Conservation (phyloP, 2,329 filamentous ascomycete species). For the Talaromyces sp. region DNA sequence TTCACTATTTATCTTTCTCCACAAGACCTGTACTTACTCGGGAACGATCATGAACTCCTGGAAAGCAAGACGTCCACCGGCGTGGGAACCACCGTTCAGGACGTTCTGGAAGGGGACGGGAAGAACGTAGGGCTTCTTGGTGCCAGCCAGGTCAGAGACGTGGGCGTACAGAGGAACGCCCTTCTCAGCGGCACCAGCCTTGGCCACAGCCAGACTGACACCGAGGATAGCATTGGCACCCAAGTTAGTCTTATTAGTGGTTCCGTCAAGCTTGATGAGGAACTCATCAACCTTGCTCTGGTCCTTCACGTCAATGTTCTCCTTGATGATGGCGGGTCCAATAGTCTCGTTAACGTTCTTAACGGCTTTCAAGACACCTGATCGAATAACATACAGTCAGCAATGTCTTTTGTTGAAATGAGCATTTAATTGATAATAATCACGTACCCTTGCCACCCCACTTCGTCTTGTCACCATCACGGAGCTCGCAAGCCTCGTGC, state of each 20-base stretch:
- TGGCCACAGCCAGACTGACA: constrained; percentile 78
- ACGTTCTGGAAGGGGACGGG: constrained; percentile 94
- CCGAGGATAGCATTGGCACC: constrained; percentile 87
- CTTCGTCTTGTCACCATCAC: constrained; percentile 81
- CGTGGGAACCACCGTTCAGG: constrained; percentile 91
- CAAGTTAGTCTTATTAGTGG: constrained; percentile 79
- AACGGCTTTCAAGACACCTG: constrained; percentile 72
- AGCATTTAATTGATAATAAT: neutral
- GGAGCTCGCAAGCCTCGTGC: constrained; percentile 87
- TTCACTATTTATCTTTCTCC: constrained; percentile 15
- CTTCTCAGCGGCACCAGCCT: constrained; percentile 87
- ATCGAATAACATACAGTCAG: neutral
- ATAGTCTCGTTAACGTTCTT: constrained; percentile 80
- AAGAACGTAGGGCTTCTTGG: constrained; percentile 87
- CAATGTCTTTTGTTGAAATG: constrained; percentile 44
- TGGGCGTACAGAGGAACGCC: constrained; percentile 81
- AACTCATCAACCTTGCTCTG: constrained; percentile 79
- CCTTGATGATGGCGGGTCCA: constrained; percentile 75
- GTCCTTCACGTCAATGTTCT: constrained; percentile 79
- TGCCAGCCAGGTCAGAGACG: constrained; percentile 80
- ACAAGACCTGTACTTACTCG: constrained; percentile 50
- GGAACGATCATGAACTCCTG: constrained; percentile 97
- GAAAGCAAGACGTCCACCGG: constrained; percentile 91
- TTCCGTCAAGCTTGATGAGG: constrained; percentile 79
- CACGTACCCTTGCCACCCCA: constrained; percentile 74